A percentile compares a stretch with the other conserved stretches of the same genome.
Conservation (phyloP, 768 basidiomycete genomes). For the Boletus tomentosulus region DNA sequence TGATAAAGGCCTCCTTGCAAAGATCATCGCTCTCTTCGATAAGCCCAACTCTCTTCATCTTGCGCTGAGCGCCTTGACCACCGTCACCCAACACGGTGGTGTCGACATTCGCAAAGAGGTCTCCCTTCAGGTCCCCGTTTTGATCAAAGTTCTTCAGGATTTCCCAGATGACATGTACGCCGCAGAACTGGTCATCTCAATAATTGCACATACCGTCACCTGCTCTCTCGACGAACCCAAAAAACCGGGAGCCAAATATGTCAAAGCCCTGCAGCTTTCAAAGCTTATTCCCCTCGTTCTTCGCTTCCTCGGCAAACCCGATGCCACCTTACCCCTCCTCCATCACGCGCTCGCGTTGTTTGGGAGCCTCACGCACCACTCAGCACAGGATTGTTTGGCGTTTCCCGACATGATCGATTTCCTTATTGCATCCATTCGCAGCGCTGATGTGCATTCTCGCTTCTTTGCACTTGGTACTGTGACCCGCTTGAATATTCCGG, state of each 20-base stretch:
- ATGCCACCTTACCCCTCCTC: slow-evolving; percentile 37
- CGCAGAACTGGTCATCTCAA: slow-evolving; percentile 45
- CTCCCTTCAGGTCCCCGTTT: slow-evolving; percentile 33
- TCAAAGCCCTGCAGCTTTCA: slow-evolving; percentile 39
- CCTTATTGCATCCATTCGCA: slow-evolving; percentile 47
- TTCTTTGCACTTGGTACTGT: slow-evolving; percentile 49
- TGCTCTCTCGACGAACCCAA: slow-evolving; percentile 39
- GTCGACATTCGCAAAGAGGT: slow-evolving; percentile 45
- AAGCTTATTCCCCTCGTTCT: slow-evolving; percentile 41
- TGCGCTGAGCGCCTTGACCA: slow-evolving; percentile 49
- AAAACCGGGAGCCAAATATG: slow-evolving; percentile 28
- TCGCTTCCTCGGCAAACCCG: slow-evolving; percentile 40
- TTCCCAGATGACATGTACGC: slow-evolving; percentile 45
- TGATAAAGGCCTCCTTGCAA: slow-evolving; percentile 45
- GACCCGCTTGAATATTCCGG: slow-evolving; percentile 43
- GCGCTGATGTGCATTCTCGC: slow-evolving; percentile 49
- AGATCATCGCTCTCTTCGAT: slow-evolving; percentile 49
- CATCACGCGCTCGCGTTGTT: slow-evolving; percentile 50
- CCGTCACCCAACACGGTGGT: slow-evolving; percentile 59
- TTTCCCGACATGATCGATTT: slow-evolving; percentile 43
- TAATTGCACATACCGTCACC: slow-evolving; percentile 47
- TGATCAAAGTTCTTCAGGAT: slow-evolving; percentile 46
- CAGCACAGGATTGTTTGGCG: slow-evolving; percentile 38
- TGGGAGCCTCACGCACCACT: slow-evolving; percentile 39
- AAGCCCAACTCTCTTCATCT: slow-evolving; percentile 42